Conservation (phyloP, 2,329 filamentous ascomycete genomes). For the Neonectria coccinea region DNA sequence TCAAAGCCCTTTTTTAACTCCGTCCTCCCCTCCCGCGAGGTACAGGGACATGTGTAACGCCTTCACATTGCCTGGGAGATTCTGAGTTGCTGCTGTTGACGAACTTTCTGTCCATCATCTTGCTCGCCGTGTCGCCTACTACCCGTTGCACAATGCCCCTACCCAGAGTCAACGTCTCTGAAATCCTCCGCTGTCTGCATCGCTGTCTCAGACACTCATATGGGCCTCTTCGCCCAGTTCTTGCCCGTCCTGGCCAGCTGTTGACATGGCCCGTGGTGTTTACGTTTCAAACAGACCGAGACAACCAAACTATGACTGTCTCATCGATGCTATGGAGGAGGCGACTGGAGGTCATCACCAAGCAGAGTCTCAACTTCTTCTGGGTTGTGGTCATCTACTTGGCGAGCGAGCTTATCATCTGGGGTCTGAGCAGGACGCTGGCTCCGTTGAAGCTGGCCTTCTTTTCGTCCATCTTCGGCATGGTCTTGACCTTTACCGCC, state of each 20-base stretch:
- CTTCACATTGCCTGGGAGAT: conserved; percentile 17
- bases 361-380: conserved; percentile 41
- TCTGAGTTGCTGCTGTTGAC: conserved; percentile 17
- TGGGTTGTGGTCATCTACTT: conserved; percentile 54
- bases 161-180: conserved; percentile 35
- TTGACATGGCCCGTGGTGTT: conserved; percentile 27
- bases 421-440: conserved; percentile 55
- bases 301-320: conserved; percentile 33
- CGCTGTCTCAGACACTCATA: conserved; percentile 48
- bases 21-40: conserved; percentile 31
- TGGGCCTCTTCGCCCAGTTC: conserved; percentile 29
- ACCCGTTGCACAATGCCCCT: conserved; percentile 41
- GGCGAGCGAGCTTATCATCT: conserved; percentile 59
- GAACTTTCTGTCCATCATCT: conserved; percentile 26
- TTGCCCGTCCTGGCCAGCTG: conserved; percentile 23
- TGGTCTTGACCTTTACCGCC: conserved; percentile 54
- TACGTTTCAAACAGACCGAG: conserved; percentile 43
- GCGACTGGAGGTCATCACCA: conserved; percentile 19
- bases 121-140: conserved; percentile 17
- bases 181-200: conserved; percentile 40
- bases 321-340: conserved; percentile 37
- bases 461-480: conserved; percentile 61
- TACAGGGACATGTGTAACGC: conserved; percentile 39
- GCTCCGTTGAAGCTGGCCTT: conserved; percentile 53
- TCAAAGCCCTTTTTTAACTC: conserved; percentile 24